Evolutionary conservation across 1,284 basidiomycete species (phyloP), one percentile per base, ranked within the genome.

Genomic region (Boletus hoseneyae): DNA sequence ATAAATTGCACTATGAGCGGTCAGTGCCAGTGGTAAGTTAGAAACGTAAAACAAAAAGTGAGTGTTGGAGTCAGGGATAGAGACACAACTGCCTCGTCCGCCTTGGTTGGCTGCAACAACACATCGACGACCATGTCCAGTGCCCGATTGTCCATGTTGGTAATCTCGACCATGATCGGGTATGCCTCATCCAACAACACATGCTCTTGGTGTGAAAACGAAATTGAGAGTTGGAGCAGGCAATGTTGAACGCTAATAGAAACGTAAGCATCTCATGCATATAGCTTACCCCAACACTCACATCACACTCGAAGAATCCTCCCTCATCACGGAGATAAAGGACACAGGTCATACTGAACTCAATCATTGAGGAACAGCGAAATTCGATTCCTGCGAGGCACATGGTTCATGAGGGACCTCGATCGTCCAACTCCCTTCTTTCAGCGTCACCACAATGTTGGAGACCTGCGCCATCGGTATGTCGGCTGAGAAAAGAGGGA

Each of bases 181-280:
- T 87, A 87, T 34, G 79, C 74, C 64, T 95, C 93, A 51, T 86
- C 83, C 21, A 93, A 67, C 65, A 86, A 90, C 0, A 89, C 90
- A 0, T 85, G 83, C 0, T 75, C 66, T 1, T 76, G 66, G 55
- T 92, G 83, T 2, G 71, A 66, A 35, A 92, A 60, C 0, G 72
- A 69, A 6, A 90, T 67, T 4, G 70, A 56, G 1, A 94, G 58
- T 0, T 67, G 69, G 57, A 90, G 87, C 0, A 82, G 76, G 19
- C 79, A 78, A 55, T 85, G 75, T 36, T 73, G 77, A 47, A 94
- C 78, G 18, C 88, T 90, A 9, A 32, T 23, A 3, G 33, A 36
- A 10, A 40, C 1, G 25, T 21, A 27, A 33, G 4, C 6, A 18
- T 46, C 27, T 38, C 6, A 18, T 21, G n/a, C 5, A 29, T 3